Percentiles rank a stretch among this genome's conserved stretches.
These are phyloP conservation scores for Mucuna pruriens DNA, from an alignment of 306 rosid genomes.

Conservation along the genomic window DNA sequence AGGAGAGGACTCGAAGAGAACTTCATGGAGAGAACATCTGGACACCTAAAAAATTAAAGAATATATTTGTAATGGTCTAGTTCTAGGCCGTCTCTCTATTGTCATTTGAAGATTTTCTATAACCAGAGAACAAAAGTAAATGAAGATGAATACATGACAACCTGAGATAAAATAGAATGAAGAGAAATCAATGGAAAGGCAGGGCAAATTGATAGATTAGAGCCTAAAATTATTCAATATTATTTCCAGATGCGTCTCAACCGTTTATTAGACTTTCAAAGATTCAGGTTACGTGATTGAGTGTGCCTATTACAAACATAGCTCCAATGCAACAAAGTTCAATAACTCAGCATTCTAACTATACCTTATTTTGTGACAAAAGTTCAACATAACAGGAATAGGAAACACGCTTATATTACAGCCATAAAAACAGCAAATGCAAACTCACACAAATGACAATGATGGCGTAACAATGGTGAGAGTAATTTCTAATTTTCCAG, in stretches of 20 bases:
- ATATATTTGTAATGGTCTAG: no score
- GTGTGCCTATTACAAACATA: neutral
- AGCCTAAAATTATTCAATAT: neutral
- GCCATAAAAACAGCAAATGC: neutral
- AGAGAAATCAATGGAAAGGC: no score
- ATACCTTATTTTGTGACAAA: neutral
- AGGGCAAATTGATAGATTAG: no score
- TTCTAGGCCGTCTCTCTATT: no score
- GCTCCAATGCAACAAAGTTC: neutral
- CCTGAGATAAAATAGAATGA: no score
- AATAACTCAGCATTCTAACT: neutral
- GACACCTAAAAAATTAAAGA: no score
- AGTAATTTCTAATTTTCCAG: neutral
- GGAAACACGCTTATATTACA: neutral
- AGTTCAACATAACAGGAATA: neutral
- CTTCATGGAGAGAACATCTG: no score
- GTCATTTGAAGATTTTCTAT: no score
- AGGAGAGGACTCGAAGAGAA: no score
- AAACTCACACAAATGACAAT: neutral
- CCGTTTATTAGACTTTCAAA: neutral
- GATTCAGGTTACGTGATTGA: neutral
- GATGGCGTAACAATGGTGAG: no score
- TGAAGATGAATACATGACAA: no score
- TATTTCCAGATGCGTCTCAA: neutral
- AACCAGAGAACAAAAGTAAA: no score